Evolutionary conservation across 345 rosid genomes (phyloP).

Genomic region (Eucalyptus brandiana): DNA sequence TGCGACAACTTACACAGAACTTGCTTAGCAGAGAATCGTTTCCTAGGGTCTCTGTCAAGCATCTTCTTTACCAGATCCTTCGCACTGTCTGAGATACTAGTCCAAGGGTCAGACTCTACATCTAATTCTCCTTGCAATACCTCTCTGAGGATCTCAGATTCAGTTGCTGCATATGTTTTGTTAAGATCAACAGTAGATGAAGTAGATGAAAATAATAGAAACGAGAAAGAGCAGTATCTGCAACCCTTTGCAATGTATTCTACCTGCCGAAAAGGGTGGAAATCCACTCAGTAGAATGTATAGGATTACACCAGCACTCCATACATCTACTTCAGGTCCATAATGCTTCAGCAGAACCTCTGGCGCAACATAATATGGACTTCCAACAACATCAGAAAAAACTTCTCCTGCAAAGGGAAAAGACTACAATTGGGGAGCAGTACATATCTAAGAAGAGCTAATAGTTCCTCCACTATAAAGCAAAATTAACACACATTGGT

Average conservation of each 20-base stretch:
- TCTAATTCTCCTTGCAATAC: slow-evolving; percentile 71
- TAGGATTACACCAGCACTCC: slow-evolving; percentile 97
- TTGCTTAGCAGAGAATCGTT: slow-evolving; percentile 78
- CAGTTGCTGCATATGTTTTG: slow-evolving; percentile 44
- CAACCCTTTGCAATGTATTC: background rate
- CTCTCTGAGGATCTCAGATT: slow-evolving; percentile 85
- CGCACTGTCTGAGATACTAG: slow-evolving; percentile 75
- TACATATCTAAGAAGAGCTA: background rate
- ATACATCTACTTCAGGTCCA: slow-evolving; percentile 88
- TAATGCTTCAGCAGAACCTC: slow-evolving; percentile 78
- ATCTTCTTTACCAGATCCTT: slow-evolving; percentile 74
- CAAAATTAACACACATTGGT: background rate
- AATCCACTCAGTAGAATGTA: slow-evolving; percentile 89
- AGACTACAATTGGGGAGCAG: background rate
- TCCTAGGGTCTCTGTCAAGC: slow-evolving; percentile 85
- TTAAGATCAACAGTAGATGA: background rate
- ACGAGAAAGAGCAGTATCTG: background rate
- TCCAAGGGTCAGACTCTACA: slow-evolving; percentile 89
- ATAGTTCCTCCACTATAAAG: background rate
- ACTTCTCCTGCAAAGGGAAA: slow-evolving; percentile 43
- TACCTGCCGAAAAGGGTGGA: slow-evolving; percentile 98
- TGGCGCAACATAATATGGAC: slow-evolving; percentile 98
- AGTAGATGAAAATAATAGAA: background rate
- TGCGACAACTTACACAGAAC: slow-evolving; percentile 52
- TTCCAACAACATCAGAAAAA: slow-evolving; percentile 87